Base-by-base conservation (phyloP, 176 grass and related monocot species). In the Panicum miliaceum region DNA sequence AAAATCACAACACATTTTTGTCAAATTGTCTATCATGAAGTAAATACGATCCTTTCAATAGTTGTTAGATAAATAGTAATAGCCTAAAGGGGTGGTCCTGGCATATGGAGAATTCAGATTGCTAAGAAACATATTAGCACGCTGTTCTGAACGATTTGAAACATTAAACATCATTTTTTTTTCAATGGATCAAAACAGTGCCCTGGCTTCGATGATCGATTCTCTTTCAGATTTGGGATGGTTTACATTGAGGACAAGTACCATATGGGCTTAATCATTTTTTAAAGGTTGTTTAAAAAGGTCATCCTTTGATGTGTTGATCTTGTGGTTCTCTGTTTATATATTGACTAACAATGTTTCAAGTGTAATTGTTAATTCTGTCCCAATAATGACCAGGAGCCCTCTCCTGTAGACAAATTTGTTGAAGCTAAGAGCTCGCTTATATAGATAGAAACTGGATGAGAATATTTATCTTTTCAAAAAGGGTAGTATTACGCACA, bases 371-470 rank as follows among this genome's bases (percentile, higher is more conserved):
- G 26, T 63, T 63, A 71, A 13, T 27, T 61, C 37, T 72, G 35
- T 72, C n/a, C 3, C 25, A 48, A 58, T 48, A 34, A n/a, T 3
- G 14, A 32, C 16, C 40, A 34, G 50, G 25, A 43, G 23, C 6
- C 2, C 32, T 23, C 13, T 38, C 32, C 22, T 36, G 46, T 11
- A 6, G 13, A 54, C 10, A 23, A 26, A 40, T 19, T 35, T 68
- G 45, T 46, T 50, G 60, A 51, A 79, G 9, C 3, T 3, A 52
- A 9, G 8, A 75, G 6, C 36, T 35, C 20, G 41, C 5, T 38
- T 68, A 46, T 77, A 35, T 79, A 42, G 58, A 45, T 65, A 9
- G 14, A 77, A 73, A 62, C 20, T 80, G 19, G 50, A 6, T 16
- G 45, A 68, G 34, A 47, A 38, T 68, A 36, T 64, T n/a, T 65